Conservation (phyloP, 2,329 filamentous ascomycete species). For the Penicillium sclerotigenum region DNA sequence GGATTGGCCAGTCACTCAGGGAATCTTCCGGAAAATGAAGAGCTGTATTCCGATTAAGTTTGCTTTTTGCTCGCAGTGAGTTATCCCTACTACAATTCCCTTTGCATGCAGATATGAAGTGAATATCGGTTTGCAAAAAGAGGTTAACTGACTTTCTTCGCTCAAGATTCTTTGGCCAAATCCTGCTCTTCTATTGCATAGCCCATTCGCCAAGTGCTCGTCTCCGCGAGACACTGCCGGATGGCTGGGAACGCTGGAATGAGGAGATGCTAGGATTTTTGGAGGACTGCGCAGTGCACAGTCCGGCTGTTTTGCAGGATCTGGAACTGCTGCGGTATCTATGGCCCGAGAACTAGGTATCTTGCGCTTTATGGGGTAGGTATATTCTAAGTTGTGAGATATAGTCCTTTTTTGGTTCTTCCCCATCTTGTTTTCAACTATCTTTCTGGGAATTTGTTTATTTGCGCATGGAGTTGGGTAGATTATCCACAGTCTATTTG, state of each 20-base stretch:
- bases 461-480: conserved; percentile 7
- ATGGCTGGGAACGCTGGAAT: conserved; percentile 42
- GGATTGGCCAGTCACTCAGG: conserved; percentile 41
- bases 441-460: not conserved
- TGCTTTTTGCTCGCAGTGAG: conserved; percentile 42
- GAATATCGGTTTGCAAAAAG: no score
- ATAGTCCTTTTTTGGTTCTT: not conserved
- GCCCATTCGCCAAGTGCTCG: conserved; percentile 37
- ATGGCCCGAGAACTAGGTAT: conserved; percentile 19
- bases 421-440: not conserved
- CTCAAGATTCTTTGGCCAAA: conserved; percentile 41
- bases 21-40: conserved; percentile 42
- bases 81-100: not conserved
- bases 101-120: not conserved
- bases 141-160: not conserved
- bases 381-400: not conserved
- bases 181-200: conserved; percentile 44
- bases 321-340: conserved; percentile 37
- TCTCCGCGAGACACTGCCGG: conserved; percentile 36
- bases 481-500: not conserved
- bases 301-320: conserved; percentile 41
- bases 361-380: not conserved
- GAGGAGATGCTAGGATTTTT: conserved; percentile 42
- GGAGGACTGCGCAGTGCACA: conserved; percentile 38
- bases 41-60: conserved; percentile 44